Evolutionary conservation across 2,329 filamentous ascomycete genomes (phyloP).

Genomic region (Pyricularia pennisetigena): DNA sequence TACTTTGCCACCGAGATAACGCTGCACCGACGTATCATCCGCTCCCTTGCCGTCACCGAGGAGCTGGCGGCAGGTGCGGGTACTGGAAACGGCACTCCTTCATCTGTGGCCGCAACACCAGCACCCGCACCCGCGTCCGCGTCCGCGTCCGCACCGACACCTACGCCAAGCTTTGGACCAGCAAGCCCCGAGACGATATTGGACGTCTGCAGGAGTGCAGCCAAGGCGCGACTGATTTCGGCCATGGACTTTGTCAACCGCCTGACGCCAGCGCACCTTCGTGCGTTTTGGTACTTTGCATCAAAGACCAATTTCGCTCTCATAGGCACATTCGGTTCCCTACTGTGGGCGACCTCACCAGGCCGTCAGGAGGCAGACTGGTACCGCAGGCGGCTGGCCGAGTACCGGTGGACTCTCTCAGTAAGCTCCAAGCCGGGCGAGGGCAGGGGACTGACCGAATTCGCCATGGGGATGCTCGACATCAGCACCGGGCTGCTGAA

Average conservation of each 20-base stretch:
- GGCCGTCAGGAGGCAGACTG: constrained; percentile 86
- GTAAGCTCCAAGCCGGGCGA: constrained; percentile 67
- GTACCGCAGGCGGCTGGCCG: constrained; percentile 73
- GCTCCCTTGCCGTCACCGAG: constrained; percentile 51
- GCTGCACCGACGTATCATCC: constrained; percentile 82
- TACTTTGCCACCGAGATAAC: constrained; percentile 95
- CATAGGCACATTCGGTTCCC: constrained; percentile 85
- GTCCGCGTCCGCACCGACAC: constrained; percentile 8
- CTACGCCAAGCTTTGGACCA: constrained; percentile 8
- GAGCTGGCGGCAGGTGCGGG: constrained; percentile 22
- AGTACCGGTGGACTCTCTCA: constrained; percentile 90
- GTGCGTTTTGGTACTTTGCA: constrained; percentile 88
- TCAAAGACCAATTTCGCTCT: constrained; percentile 87
- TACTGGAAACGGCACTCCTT: constrained; percentile 5
- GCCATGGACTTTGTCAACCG: constrained; percentile 98
- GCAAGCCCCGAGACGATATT: constrained; percentile 69
- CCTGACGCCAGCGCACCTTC: constrained; percentile 73
- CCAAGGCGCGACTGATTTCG: constrained; percentile 87
- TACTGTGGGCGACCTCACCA: constrained; percentile 82
- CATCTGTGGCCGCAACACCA: background rate
- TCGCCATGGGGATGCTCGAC: constrained; percentile 71
- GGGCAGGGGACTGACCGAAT: constrained; percentile 48
- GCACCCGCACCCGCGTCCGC: too few relatives aligned
- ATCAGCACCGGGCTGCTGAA: constrained; percentile 60
- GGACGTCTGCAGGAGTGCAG: constrained; percentile 87